Conservation (phyloP, 495 filamentous ascomycete species). For the Aspergillus affinis region DNA sequence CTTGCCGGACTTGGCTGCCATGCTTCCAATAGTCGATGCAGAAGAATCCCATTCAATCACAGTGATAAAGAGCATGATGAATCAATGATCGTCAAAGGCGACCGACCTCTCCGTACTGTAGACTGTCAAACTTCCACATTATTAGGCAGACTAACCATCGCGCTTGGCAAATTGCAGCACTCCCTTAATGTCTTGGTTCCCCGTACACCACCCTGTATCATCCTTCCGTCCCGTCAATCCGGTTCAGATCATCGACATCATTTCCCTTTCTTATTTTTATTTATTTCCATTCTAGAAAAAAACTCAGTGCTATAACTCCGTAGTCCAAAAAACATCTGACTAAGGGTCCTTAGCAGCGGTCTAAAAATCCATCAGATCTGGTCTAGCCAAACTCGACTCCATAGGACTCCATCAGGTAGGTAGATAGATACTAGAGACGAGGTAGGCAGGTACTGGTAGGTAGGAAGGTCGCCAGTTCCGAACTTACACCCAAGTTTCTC, state of each 20-base stretch:
- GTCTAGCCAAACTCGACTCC: neutral
- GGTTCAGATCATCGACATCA: slow-evolving; percentile 22
- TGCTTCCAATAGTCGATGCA: slow-evolving; percentile 9
- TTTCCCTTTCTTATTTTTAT: neutral
- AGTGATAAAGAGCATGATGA: neutral
- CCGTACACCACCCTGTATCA: neutral
- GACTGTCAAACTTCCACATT: neutral
- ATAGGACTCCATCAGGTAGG: neutral
- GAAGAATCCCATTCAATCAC: slow-evolving; percentile 7
- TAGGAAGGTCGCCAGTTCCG: neutral
- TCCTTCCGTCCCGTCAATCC: slow-evolving; percentile 19
- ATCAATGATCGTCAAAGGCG: slow-evolving; percentile 4
- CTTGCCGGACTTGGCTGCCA: neutral
- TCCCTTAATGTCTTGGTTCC: neutral
- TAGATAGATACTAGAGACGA: no score
- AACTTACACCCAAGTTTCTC: neutral
- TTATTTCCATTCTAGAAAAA: no score
- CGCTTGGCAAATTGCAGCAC: neutral
- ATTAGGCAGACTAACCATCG: neutral
- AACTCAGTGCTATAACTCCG: no score
- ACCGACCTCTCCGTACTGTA: neutral
- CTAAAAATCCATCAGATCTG: slow-evolving; percentile 1
- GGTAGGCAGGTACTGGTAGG: no score
- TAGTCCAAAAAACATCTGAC: no score
- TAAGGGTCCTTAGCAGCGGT: slow-evolving; percentile 5